A percentile compares a stretch with the other conserved stretches of the same genome.
Evolutionary conservation across 2,329 filamentous ascomycete species (phyloP).

Genomic region (Phymatotrichopsis omnivora): DNA sequence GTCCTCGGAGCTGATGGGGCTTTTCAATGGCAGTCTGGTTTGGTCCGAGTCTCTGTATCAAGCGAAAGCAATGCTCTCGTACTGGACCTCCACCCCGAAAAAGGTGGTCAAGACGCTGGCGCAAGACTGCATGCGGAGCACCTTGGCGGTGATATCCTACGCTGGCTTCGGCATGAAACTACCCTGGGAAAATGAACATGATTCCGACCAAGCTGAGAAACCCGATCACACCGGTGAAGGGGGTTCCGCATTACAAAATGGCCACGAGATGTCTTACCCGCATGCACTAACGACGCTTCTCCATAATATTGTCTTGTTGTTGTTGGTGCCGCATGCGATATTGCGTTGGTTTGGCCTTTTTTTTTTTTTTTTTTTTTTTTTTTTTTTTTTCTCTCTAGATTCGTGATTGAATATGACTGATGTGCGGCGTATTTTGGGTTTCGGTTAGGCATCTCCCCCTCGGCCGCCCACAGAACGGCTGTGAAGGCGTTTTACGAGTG

Average conservation of each 20-base stretch:
- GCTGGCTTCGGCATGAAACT: conserved; percentile 13
- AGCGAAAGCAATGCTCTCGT: not conserved
- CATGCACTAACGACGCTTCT: conserved; percentile 12
- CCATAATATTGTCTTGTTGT: conserved; percentile 8
- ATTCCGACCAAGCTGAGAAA: not conserved
- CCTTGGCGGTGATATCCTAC: conserved; percentile 12
- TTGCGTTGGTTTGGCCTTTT: too few relatives aligned
- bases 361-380: too few relatives aligned
- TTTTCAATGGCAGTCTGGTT: too few relatives aligned
- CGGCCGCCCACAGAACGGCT: too few relatives aligned
- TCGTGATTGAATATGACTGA: too few relatives aligned
- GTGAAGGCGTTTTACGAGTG: too few relatives aligned
- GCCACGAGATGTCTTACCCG: conserved; percentile 8
- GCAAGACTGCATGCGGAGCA: conserved; percentile 3
- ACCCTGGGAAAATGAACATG: not conserved
- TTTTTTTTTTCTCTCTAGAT: too few relatives aligned
- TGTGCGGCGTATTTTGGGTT: too few relatives aligned
- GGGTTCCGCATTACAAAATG: conserved; percentile 7
- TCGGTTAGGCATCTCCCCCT: too few relatives aligned
- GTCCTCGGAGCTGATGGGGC: too few relatives aligned
- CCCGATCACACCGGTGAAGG: not conserved
- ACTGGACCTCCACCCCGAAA: conserved; percentile 1
- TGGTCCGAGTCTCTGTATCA: conserved; percentile 12
- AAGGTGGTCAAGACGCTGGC: not conserved
- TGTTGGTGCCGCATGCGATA: too few relatives aligned